phyloP scores from a whole-genome alignment of 306 rosid genomes.

The Casuarina cunninghamiana region DNA sequence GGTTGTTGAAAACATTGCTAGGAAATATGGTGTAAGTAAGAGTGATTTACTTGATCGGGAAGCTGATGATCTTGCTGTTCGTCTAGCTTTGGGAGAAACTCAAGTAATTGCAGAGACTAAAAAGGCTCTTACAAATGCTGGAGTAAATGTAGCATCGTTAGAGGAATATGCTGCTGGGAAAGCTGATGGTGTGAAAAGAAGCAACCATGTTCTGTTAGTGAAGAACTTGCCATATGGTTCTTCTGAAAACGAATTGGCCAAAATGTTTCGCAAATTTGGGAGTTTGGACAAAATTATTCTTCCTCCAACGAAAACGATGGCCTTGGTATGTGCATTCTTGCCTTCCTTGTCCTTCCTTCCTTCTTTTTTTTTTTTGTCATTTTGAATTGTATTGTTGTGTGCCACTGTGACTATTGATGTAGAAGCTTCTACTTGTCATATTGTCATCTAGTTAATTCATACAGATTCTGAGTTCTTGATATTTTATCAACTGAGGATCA shows the following conservation, averaged over 20 bases:
- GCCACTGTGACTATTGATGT: constrained; percentile 12
- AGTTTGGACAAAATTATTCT: constrained; percentile 83
- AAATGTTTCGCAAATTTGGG: constrained; percentile 86
- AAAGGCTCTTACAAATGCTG: constrained; percentile 74
- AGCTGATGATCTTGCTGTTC: constrained; percentile 86
- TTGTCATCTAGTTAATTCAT: constrained; percentile 2
- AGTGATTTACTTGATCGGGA: constrained; percentile 75
- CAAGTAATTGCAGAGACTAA: constrained; percentile 89
- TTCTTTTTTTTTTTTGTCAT: neutral
- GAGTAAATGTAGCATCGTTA: constrained; percentile 71
- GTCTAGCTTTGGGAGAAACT: constrained; percentile 84
- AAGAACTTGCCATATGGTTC: constrained; percentile 94
- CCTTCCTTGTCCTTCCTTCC: constrained; percentile 5
- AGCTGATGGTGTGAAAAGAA: constrained; percentile 73
- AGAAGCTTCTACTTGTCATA: constrained; percentile 1
- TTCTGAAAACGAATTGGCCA: constrained; percentile 72
- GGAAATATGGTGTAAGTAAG: constrained; percentile 80
- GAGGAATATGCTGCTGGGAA: constrained; percentile 68
- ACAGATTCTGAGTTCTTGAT: constrained; percentile 10
- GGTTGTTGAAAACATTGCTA: constrained; percentile 83
- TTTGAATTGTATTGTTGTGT: constrained; percentile 3
- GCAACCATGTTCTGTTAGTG: constrained; percentile 80
- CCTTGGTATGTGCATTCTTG: constrained; percentile 57
- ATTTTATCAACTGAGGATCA: neutral
- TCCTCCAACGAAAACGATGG: constrained; percentile 84